Conservation (phyloP, 257 asterid species). For the Petrea volubilis region DNA sequence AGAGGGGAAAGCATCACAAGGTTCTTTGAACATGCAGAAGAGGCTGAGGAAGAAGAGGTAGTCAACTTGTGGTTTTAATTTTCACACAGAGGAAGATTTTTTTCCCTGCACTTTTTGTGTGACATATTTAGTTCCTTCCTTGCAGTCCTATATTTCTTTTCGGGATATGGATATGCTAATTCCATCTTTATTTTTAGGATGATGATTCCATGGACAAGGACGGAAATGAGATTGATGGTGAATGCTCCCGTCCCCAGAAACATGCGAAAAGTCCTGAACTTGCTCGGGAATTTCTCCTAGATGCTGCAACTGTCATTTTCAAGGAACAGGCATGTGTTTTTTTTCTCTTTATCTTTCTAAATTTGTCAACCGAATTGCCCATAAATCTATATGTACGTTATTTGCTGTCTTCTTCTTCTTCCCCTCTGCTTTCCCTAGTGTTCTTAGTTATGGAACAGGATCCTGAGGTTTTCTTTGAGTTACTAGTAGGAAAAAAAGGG, state of each 20-base stretch:
- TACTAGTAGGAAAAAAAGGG: background rate
- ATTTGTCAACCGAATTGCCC: background rate
- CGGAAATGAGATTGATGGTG: slow-evolving; percentile 87
- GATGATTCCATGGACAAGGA: slow-evolving; percentile 99
- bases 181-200: slow-evolving; percentile 53
- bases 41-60: slow-evolving; percentile 99
- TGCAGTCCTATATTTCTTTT: slow-evolving; percentile 8
- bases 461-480: background rate
- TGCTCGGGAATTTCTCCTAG: slow-evolving; percentile 98
- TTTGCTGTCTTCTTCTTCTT: background rate
- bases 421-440: background rate
- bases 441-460: background rate
- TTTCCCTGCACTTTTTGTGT: background rate
- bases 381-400: background rate
- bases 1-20: slow-evolving; percentile 78
- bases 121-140: slow-evolving; percentile 11
- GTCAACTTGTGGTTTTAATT: slow-evolving; percentile 33
- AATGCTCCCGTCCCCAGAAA: slow-evolving; percentile 97
- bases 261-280: slow-evolving; percentile 99
- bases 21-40: slow-evolving; percentile 99
- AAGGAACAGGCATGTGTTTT: slow-evolving; percentile 86
- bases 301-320: slow-evolving; percentile 97
- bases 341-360: background rate
- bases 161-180: slow-evolving; percentile 11
- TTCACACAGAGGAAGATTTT: background rate